phyloP scores from a whole-genome alignment of 768 basidiomycete genomes.

The Paxillus ammoniavirescens region DNA sequence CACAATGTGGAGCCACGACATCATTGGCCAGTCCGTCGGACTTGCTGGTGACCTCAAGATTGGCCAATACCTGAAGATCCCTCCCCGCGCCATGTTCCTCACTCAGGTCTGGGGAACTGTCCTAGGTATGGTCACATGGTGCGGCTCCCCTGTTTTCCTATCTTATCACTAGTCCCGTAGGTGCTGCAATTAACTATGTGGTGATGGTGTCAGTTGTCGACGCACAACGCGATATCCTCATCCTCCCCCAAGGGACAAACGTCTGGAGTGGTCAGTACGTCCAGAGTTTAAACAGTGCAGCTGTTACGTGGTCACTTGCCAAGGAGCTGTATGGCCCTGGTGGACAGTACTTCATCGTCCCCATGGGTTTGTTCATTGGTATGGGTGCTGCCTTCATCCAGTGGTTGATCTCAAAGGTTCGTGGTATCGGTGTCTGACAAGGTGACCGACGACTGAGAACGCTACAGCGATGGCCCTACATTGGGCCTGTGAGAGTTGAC shows the following conservation, averaged over 20 bases:
- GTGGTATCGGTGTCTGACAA: not conserved
- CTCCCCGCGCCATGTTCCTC: constrained; percentile 63
- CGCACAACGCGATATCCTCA: constrained; percentile 51
- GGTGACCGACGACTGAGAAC: not conserved
- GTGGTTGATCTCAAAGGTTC: constrained; percentile 52
- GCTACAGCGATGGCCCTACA: constrained; percentile 50
- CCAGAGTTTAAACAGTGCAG: constrained; percentile 54
- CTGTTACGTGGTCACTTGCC: constrained; percentile 66
- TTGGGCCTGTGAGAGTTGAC: constrained; percentile 49
- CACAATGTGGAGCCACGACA: constrained; percentile 67
- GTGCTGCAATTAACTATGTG: constrained; percentile 40
- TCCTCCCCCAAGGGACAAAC: constrained; percentile 53
- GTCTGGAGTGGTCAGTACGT: constrained; percentile 57
- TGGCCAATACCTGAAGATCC: constrained; percentile 54
- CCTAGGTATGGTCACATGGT: constrained; percentile 5
- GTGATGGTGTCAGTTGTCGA: constrained; percentile 52
- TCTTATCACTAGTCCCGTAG: not conserved
- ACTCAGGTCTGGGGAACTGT: constrained; percentile 46
- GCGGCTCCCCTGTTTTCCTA: too few relatives aligned
- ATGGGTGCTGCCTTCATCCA: constrained; percentile 52
- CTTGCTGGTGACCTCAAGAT: constrained; percentile 52
- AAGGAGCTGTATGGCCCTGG: constrained; percentile 52
- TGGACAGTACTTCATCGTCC: constrained; percentile 58
- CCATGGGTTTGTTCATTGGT: constrained; percentile 52
- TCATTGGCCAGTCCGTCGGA: constrained; percentile 50